These are phyloP conservation scores for Pestalotiopsis fici DNA, from an alignment of 2,329 filamentous ascomycete species.

Conservation along the genomic window DNA sequence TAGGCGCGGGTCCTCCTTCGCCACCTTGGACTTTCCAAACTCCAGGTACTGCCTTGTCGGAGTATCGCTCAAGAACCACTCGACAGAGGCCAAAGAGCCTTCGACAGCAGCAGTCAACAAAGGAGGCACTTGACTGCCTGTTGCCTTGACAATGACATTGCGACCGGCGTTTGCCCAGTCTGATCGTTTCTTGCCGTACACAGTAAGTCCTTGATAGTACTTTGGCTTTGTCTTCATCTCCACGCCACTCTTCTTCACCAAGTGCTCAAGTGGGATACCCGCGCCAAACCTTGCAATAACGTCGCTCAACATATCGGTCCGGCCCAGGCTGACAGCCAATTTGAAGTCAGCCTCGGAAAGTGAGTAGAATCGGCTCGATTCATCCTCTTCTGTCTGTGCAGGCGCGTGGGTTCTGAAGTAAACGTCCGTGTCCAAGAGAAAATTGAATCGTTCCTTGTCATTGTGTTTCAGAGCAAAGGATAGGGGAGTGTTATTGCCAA, in stretches of 20 bases:
- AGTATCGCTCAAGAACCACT: conserved; percentile 77
- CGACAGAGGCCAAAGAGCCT: conserved; percentile 66
- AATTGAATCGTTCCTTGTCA: conserved; percentile 53
- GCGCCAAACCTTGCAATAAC: conserved; percentile 68
- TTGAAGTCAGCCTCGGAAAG: conserved; percentile 44
- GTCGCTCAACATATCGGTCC: conserved; percentile 58
- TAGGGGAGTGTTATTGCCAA: conserved; percentile 33
- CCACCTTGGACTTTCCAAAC: conserved; percentile 61
- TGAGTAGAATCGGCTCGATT: conserved; percentile 31
- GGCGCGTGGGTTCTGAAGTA: conserved; percentile 42
- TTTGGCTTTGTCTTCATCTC: conserved; percentile 64
- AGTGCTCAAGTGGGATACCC: conserved; percentile 67
- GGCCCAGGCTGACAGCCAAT: conserved; percentile 46
- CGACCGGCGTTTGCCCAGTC: conserved; percentile 74
- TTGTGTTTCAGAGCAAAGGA: conserved; percentile 51
- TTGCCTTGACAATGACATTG: conserved; percentile 37
- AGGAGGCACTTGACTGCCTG: conserved; percentile 53
- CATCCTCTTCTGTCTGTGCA: conserved; percentile 31
- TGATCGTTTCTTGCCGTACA: conserved; percentile 67
- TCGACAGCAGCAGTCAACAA: conserved; percentile 57
- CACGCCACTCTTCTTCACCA: conserved; percentile 67
- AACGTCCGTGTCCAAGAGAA: conserved; percentile 56
- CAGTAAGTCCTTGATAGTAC: conserved; percentile 45
- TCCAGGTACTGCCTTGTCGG: conserved; percentile 69
- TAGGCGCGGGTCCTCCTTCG: conserved; percentile 63